Base-by-base conservation (phyloP, 108 stramenopile species). In the Nitzschia sp. region DNA sequence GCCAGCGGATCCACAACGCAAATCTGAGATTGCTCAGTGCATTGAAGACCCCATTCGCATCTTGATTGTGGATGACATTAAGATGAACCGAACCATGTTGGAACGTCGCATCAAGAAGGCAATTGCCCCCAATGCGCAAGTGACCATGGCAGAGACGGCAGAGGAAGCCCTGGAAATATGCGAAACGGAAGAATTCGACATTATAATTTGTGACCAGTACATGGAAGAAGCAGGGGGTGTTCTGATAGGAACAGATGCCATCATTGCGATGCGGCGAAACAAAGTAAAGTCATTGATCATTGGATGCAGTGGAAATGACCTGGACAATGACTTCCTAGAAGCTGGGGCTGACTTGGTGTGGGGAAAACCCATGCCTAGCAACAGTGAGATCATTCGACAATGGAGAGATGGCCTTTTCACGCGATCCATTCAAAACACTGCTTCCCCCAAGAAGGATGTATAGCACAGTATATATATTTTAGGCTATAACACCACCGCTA, bases 341-440 rank as follows among this genome's bases (percentile, higher is more conserved):
- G 67, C 81, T 12, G 87, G 87, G 17, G 78, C 84, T 11, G 85
- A 88, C 55, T 53, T 82, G 53, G 67, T 86, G 9, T 88, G 85
- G 83, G 79, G 83, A 24, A 88, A 86, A 60, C 87, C 87, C 6
- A 63, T 86, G 69, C 80, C 85, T 26, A 57, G 59, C 29, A 86
- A 81, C 55, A 52, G 41, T 1, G 60, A 58, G 50, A 86, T 82
- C 20, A 80, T 86, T 34, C 21, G 42, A 7, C 53, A 82, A 39
- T 63, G 80, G 41, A 44, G 70, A 44, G 26, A 50, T 22, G 66
- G 66, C 1, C 44, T 63, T 10, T 54, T 59, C 6, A 20, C 58
- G 7, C 58, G 58, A 59, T 34, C 11, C 12, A 59, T 54, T 54
- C 19, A 54, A 8, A 54, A 21, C 3, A 24, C 53, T 2, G 2